Evolutionary conservation across 768 basidiomycete species (phyloP), one percentile per base, ranked within the genome.

Genomic region (Suillus cothurnatus): DNA sequence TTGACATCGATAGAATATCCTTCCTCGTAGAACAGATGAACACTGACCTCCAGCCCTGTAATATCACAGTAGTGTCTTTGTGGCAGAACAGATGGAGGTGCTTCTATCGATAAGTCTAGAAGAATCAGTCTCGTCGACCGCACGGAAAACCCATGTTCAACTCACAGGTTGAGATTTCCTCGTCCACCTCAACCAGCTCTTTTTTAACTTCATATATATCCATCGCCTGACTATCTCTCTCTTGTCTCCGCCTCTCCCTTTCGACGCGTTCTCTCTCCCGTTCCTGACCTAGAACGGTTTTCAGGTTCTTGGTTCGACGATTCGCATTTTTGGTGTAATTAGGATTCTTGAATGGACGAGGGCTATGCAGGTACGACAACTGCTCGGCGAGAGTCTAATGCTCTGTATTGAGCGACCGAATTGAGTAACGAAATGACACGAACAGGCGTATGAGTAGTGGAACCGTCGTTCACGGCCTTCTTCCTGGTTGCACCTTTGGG

Each of bases 21-120:
- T 36, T 34, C 28, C 2, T 19, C 14, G 11, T 26, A 64, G 3
- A 38, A 14, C 7, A 15, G 32, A 23, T 26, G 43, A 26, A 6
- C 60, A 66, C 77, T 9, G 36, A 90, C 92, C 77, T 93, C 92
- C 15, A 95, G 80, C 0, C 93, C 92, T 0, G 93, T 95, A 19
- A 95, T 94, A 76, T 94, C 93, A 71, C 93, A 94, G 61, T 91
- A 93, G 66, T 89, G 88, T 65, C 83, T 82, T 56, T 88, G 90
- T 4, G 93, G 93, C 9, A 91, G 78, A 1, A 95, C 72, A 12
- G 92, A 94, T 0, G 93, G 93, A 0, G 93, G 91, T 6, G 93
- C 92, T 73, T 95, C 93, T 50, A 95, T 91, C 3, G 89, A 91
- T 7, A 85, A 84, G 69, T 94, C 92, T 94, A 66, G 8, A 45